A percentile compares a stretch with the other conserved stretches of the same genome.
These are phyloP conservation scores for Ballota nigra DNA, from an alignment of 257 asterid genomes.

Conservation along the genomic window DNA sequence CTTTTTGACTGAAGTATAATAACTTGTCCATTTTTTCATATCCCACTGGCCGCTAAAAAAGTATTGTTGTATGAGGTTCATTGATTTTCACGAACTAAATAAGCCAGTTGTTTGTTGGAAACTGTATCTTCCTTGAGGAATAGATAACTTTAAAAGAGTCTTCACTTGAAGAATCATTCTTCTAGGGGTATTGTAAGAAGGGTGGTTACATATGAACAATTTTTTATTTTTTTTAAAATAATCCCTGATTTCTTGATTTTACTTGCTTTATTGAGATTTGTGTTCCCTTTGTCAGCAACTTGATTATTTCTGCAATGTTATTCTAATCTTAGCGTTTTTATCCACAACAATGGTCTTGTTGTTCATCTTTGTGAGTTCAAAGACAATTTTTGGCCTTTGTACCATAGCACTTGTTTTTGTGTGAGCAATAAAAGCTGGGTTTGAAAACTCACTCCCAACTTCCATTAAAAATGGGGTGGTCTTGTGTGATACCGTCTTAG, in stretches of 20 bases:
- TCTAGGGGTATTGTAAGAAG: neutral
- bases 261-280: neutral
- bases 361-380: neutral
- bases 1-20: neutral
- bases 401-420: neutral
- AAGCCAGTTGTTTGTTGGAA: neutral
- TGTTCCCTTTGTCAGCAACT: neutral
- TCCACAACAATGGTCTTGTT: no score
- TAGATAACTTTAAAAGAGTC: neutral
- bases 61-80: neutral
- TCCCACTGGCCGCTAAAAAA: constrained; percentile 1
- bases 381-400: neutral
- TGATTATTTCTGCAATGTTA: neutral
- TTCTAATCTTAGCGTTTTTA: neutral
- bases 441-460: neutral
- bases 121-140: constrained; percentile 1
- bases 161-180: neutral
- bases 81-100: constrained; percentile 8
- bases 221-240: neutral
- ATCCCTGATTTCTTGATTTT: neutral
- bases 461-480: neutral
- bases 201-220: neutral
- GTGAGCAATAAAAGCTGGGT: neutral
- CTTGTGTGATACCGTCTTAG: no score
- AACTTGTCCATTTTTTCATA: neutral